Conservation (phyloP, 345 rosid genomes). For the Nephelium lappaceum region DNA sequence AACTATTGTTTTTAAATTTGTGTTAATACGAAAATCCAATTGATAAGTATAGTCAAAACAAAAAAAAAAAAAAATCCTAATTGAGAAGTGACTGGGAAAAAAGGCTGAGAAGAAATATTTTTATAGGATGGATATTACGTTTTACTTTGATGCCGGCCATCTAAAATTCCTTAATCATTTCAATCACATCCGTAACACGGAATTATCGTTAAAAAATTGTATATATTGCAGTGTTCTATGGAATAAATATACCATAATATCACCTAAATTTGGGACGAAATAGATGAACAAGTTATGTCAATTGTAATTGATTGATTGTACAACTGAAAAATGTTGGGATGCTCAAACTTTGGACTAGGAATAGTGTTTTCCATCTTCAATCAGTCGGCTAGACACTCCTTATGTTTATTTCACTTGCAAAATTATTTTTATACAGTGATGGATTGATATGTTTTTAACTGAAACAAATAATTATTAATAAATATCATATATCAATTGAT, state of each 20-base stretch:
- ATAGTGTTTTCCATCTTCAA: too few species aligned
- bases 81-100: not conserved
- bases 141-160: too few species aligned
- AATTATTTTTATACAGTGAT: too few species aligned
- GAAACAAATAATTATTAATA: too few species aligned
- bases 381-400: not conserved
- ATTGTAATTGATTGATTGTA: not conserved
- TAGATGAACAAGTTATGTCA: not conserved
- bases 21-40: not conserved
- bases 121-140: not conserved
- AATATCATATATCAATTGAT: too few species aligned
- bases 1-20: not conserved
- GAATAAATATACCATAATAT: too few species aligned
- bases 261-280: not conserved
- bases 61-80: too few species aligned
- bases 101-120: too few species aligned
- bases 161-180: too few species aligned
- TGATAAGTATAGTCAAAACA: not conserved
- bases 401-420: too few species aligned
- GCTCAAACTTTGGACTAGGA: not conserved
- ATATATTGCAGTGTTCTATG: not conserved
- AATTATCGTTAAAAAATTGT: not conserved
- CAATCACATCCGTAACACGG: not conserved
- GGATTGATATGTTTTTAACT: too few species aligned
- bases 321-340: not conserved